phyloP scores from a whole-genome alignment of 2,329 filamentous ascomycete genomes.

The Nemania sp. region DNA sequence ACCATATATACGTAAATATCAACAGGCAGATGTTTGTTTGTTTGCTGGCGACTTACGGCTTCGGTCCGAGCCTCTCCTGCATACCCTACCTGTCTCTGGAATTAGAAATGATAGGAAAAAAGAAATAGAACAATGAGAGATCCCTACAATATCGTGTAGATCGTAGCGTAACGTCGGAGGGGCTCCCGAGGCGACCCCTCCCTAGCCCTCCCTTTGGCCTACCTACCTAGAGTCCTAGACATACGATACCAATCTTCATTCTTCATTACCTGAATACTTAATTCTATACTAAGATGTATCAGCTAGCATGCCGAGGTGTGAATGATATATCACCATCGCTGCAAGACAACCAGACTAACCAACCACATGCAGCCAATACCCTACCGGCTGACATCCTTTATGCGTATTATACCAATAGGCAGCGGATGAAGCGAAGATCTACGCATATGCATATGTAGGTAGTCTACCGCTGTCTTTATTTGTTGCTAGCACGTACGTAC shows the following conservation, averaged over 20 bases:
- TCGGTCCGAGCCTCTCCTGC: conserved; percentile 30
- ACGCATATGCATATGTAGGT: no score
- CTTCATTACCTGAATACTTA: no score
- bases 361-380: conserved; percentile 27
- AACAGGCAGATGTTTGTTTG: neutral
- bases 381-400: neutral
- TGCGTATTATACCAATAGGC: no score
- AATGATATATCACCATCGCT: neutral
- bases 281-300: no score
- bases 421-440: no score
- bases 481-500: no score
- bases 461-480: no score
- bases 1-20: neutral
- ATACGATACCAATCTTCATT: neutral
- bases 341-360: conserved; percentile 12
- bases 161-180: conserved; percentile 4
- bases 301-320: neutral
- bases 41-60: conserved; percentile 10
- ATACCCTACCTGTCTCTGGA: neutral
- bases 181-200: neutral
- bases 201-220: neutral
- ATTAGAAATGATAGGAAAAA: conserved; percentile 7
- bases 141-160: neutral
- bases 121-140: neutral
- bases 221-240: no score